These are phyloP conservation scores for Ceriops decandra DNA, from an alignment of 345 rosid genomes.

Conservation along the genomic window DNA sequence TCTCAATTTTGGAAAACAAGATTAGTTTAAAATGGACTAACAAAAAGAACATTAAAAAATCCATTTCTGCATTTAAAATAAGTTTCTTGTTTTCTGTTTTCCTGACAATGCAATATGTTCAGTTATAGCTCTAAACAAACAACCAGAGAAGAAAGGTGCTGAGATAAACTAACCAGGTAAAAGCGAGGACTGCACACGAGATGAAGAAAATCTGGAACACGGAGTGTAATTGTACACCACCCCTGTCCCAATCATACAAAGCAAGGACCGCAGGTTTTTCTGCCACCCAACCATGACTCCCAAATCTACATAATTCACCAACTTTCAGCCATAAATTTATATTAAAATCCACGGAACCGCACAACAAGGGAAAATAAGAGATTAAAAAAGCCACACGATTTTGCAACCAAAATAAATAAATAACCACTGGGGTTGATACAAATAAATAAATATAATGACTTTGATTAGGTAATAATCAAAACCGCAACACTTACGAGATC, in stretches of 20 bases:
- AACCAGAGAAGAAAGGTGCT: background rate
- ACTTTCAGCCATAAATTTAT: too few species aligned
- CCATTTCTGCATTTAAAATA: background rate
- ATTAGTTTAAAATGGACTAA: background rate
- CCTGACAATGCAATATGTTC: background rate
- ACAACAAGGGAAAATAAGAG: too few species aligned
- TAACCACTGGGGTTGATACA: too few species aligned
- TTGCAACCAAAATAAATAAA: too few species aligned
- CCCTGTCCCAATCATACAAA: conserved; percentile 47
- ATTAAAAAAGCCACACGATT: too few species aligned
- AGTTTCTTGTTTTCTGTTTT: background rate
- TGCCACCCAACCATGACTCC: conserved; percentile 70
- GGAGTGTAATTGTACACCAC: conserved; percentile 33
- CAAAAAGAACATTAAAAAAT: background rate
- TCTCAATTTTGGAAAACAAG: background rate
- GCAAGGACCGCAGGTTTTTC: conserved; percentile 47
- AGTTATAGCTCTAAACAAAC: background rate
- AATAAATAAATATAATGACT: too few species aligned
- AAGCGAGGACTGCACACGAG: conserved; percentile 22
- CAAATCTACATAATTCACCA: too few species aligned
- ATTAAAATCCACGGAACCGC: too few species aligned
- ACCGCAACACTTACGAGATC: too few species aligned
- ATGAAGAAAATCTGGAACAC: conserved; percentile 24
- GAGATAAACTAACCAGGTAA: conserved; percentile 32
- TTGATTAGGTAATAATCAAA: too few species aligned